Evolutionary conservation across 768 basidiomycete species (phyloP).

Genomic region (Mycena pura): DNA sequence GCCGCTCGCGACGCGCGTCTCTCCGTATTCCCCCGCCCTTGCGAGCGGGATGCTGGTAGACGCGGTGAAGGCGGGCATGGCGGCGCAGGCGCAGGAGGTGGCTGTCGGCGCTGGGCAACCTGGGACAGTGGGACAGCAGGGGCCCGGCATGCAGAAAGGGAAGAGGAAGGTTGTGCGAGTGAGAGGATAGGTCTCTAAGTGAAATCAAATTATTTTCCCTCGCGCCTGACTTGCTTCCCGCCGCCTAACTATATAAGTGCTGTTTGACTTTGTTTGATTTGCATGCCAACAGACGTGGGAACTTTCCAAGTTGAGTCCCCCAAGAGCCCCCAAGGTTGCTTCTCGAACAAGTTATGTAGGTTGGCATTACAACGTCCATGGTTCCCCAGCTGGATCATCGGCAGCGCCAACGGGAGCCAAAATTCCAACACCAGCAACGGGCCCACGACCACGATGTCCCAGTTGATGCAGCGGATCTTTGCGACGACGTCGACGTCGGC

Average conservation of each 20-base stretch:
- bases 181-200: conserved; percentile 50
- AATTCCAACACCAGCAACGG: no score
- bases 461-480: no score
- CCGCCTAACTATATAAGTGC: no score
- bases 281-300: no score
- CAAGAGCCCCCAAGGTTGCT: no score
- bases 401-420: no score
- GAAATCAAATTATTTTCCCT: conserved; percentile 1
- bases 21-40: conserved; percentile 80
- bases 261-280: no score
- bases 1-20: conserved; percentile 73
- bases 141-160: conserved; percentile 62
- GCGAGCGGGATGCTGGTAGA: conserved; percentile 82
- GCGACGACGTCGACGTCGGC: background rate
- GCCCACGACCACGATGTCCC: background rate
- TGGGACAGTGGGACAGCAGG: conserved; percentile 41
- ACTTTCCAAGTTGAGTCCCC: no score
- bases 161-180: conserved; percentile 84
- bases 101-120: conserved; percentile 43
- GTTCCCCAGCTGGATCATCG: no score
- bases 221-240: no score
- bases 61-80: conserved; percentile 87
- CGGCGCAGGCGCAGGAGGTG: conserved; percentile 55
- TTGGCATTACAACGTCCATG: no score
- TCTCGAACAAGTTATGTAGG: no score